Evolutionary conservation across 1,284 basidiomycete species (phyloP), one percentile per base, ranked within the genome.

Genomic region (Tilletia indica): DNA sequence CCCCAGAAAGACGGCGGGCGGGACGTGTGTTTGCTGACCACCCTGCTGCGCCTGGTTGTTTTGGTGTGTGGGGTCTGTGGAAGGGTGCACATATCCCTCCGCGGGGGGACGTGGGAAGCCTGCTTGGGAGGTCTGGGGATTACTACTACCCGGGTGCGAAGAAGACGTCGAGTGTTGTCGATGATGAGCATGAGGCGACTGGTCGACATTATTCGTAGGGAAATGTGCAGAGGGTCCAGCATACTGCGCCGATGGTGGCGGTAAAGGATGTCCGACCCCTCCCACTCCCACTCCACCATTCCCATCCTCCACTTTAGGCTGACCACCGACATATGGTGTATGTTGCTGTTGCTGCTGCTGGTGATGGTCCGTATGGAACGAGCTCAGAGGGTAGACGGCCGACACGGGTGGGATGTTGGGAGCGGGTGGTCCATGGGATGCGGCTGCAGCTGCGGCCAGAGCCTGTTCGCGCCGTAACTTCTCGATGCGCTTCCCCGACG

Each of bases 401-500:
- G 56, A 45, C 21, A n/a, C 6, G 56, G 14, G 56, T 58, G 56
- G 25, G 42, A 45, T 4, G 56, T 19, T 54, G 51, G n/a, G 8
- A 31, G 19, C 25, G 51, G n/a, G 19, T n/a, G 51, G 51, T 5
- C 58, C 58, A 36, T n/a, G 31, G 6, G 25, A 5, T 11, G 61
- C 61, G 4, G 6, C 34, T 16, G 21, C 25, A 14, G 31, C 34
- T 12, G 61, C 61, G 8, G 61, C 61, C 6, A 64, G 31, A 9
- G 61, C 61, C 61, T 64, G 61, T 38, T 64, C 61, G 61, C 61
- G 61, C 36, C 61, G 71, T 6, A 78, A 73, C 0, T 77, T 68
- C 25, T 75, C 75, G 68, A 77, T 80, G 47, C 76, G 73, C 12
- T 74, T 63, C 4, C 75, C 75, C 0, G 75, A 76, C 14, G 77